A percentile compares a stretch with the other conserved stretches of the same genome.
phyloP scores from a whole-genome alignment of 352 stramenopile genomes.

The Pythium aristosporum region DNA sequence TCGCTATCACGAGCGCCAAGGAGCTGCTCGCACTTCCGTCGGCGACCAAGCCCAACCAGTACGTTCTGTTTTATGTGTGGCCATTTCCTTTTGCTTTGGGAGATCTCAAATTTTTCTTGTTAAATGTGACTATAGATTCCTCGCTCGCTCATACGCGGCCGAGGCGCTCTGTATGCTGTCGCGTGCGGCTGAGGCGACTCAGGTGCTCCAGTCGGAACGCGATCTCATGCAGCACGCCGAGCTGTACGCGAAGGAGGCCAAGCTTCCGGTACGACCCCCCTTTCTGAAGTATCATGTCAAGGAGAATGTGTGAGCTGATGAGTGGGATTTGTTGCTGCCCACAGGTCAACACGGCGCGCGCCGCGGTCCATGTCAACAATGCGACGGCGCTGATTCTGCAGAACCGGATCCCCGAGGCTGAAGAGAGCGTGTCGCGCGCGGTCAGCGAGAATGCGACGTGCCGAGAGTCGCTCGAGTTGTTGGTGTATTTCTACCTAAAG shows the following conservation, averaged over 20 bases:
- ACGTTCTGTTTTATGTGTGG: no score
- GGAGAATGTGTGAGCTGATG: neutral
- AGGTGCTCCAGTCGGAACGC: conserved; percentile 67
- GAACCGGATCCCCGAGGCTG: conserved; percentile 64
- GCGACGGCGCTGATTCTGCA: conserved; percentile 78
- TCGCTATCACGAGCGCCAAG: conserved; percentile 82
- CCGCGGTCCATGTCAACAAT: conserved; percentile 85
- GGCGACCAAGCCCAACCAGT: conserved; percentile 73
- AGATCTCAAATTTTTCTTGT: no score
- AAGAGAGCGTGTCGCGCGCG: conserved; percentile 82
- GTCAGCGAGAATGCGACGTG: conserved; percentile 81
- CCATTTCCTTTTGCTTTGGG: no score
- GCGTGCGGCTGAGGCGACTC: conserved; percentile 73
- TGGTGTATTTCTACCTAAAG: conserved; percentile 88
- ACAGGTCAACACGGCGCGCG: conserved; percentile 50
- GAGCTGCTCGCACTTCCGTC: conserved; percentile 68
- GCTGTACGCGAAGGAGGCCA: conserved; percentile 75
- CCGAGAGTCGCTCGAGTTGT: conserved; percentile 78
- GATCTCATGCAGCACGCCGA: conserved; percentile 77
- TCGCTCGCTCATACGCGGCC: conserved; percentile 85
- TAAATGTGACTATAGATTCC: conserved; percentile 35
- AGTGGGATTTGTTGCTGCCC: neutral
- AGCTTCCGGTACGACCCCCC: conserved; percentile 47
- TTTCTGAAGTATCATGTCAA: neutral
- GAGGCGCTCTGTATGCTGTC: conserved; percentile 90